A percentile compares a stretch with the other conserved stretches of the same genome.
Conservation (phyloP, 768 basidiomycete genomes). For the Rhizopogon vesiculosus region DNA sequence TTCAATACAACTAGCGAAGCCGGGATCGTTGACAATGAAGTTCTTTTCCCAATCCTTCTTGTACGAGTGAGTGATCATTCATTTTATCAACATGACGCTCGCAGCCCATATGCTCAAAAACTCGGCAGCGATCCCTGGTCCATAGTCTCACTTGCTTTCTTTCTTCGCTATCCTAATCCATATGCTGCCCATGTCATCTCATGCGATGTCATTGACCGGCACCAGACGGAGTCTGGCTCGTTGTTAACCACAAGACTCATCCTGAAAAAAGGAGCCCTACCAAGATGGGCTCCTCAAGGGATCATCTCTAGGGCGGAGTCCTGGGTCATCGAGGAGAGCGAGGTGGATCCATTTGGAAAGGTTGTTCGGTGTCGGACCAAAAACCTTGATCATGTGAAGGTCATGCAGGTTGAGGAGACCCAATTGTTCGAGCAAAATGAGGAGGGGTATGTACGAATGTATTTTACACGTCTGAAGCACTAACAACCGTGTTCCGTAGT, state of each 20-base stretch:
- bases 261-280: conserved; percentile 86
- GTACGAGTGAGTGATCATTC: conserved; percentile 43
- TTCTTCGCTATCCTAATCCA: conserved; percentile 93
- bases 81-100: not conserved
- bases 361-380: conserved; percentile 74
- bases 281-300: conserved; percentile 85
- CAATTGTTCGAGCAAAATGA: conserved; percentile 63
- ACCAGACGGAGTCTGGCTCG: conserved; percentile 64
- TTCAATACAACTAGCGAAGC: not conserved
- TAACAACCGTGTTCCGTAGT: conserved; percentile 30
- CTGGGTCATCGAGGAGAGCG: conserved; percentile 94
- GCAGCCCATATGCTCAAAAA: conserved; percentile 10
- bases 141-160: conserved; percentile 90
- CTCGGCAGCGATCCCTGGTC: conserved; percentile 81
- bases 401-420: conserved; percentile 89
- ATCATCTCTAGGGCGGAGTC: conserved; percentile 83
- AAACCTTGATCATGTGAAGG: conserved; percentile 92
- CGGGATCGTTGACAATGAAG: conserved; percentile 45
- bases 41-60: conserved; percentile 53
- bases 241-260: conserved; percentile 87
- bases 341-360: conserved; percentile 82
- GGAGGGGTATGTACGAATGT: conserved; percentile 56
- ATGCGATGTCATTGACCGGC: conserved; percentile 91
- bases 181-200: conserved; percentile 91
- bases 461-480: not conserved